Evolutionary conservation across 2,329 filamentous ascomycete genomes (phyloP).

Genomic region (Stachybotrys elegans): DNA sequence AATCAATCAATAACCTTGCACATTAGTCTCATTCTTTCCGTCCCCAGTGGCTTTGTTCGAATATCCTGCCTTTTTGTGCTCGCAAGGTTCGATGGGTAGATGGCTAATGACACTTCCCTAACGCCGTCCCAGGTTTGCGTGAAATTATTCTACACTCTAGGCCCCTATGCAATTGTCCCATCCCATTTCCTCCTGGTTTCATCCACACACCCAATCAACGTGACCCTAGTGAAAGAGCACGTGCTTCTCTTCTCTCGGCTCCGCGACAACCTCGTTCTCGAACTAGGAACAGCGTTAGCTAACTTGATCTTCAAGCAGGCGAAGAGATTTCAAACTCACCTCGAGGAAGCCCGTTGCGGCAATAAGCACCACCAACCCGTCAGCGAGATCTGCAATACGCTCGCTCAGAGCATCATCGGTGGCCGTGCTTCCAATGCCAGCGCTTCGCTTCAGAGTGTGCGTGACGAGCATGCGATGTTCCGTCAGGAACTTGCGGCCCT

Average conservation of each 20-base stretch:
- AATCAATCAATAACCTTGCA: no score
- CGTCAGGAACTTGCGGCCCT: slow-evolving; percentile 73
- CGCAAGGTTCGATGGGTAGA: no score
- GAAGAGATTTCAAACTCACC: slow-evolving; percentile 45
- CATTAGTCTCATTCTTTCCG: no score
- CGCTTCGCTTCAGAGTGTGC: slow-evolving; percentile 84
- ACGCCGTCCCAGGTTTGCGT: no score
- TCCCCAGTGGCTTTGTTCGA: no score
- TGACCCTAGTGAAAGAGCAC: slow-evolving; percentile 33
- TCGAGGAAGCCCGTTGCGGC: slow-evolving; percentile 79
- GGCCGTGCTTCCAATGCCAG: slow-evolving; percentile 60
- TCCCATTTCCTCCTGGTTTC: slow-evolving; percentile 3
- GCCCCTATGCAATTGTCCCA: no score
- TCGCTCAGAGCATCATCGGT: slow-evolving; percentile 43
- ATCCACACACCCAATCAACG: slow-evolving; percentile 1
- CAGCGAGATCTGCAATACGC: slow-evolving; percentile 70
- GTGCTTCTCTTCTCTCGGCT: slow-evolving; percentile 25
- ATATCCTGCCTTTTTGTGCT: no score
- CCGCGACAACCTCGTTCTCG: slow-evolving; percentile 33
- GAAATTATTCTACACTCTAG: no score
- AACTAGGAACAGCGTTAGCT: slow-evolving; percentile 25
- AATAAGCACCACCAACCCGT: slow-evolving; percentile 80
- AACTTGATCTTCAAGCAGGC: background rate
- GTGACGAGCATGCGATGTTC: slow-evolving; percentile 82
- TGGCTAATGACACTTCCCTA: no score